phyloP scores from a whole-genome alignment of 441 rosid species.

The Hura crepitans region DNA sequence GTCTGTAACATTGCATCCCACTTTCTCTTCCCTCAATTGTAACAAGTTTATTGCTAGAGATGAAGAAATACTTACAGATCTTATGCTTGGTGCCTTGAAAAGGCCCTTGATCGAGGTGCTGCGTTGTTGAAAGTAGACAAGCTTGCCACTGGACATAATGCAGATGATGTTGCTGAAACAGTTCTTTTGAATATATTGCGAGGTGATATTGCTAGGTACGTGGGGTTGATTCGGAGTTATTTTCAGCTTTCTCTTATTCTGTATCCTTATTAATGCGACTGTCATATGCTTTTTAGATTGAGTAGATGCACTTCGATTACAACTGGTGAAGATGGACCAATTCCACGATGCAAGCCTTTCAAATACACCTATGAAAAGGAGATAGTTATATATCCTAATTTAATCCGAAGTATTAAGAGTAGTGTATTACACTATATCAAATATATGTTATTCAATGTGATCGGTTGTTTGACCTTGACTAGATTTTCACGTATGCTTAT shows the following conservation, averaged over 20 bases:
- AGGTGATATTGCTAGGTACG: conserved; percentile 82
- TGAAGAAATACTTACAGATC: conserved; percentile 5
- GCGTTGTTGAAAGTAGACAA: conserved; percentile 72
- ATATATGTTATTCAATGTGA: background rate
- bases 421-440: background rate
- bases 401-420: conserved; percentile 17
- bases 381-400: conserved; percentile 91
- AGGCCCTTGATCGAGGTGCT: conserved; percentile 98
- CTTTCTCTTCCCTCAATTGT: background rate
- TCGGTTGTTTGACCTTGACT: conserved; percentile 51
- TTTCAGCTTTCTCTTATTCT: background rate
- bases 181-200: conserved; percentile 73
- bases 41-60: background rate
- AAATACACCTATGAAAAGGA: conserved; percentile 92
- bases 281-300: conserved; percentile 39
- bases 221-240: background rate
- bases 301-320: conserved; percentile 72
- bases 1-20: background rate
- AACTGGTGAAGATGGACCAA: conserved; percentile 92
- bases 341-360: conserved; percentile 94
- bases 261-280: conserved; percentile 11
- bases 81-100: conserved; percentile 15
- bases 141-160: conserved; percentile 71
- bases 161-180: conserved; percentile 86
- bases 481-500: conserved; percentile 73